Evolutionary conservation across 2,329 filamentous ascomycete genomes (phyloP), one percentile per base, ranked within the genome.

Genomic region (Colletotrichum camelliae): DNA sequence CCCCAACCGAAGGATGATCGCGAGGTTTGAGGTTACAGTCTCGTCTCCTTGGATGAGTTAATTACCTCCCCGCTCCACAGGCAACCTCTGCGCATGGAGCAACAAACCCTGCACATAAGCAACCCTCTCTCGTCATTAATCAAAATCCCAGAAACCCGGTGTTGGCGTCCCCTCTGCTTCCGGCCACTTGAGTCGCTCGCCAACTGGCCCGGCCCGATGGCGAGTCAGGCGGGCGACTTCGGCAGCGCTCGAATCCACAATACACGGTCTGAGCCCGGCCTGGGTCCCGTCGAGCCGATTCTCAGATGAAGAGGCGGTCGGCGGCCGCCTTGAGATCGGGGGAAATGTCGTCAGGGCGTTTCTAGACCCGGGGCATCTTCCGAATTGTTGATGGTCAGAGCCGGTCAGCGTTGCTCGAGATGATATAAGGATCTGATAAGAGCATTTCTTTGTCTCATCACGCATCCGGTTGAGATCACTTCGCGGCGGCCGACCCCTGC

Each of bases 201-300:
- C 48, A 43, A 43, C 64, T 62, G 24, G 27, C 27, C 55, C 57
- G 43, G 69, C 43, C 61, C 58, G 35, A 65, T 61, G 35, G 48
- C 70, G 70, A 76, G 74, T 74, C 70, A 74, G 70, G 64, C n/a
- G 31, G 55, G 55, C 62, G 55, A 58, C 39, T 65, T 75, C 65
- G 21, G 64, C 21, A 31, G 18, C 8, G 16, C 48, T 18, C 31
- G 9, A 37, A 37, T 57, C 24, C 67, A 39, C 67, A 58, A 48
- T 43, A 18, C 70, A 70, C 35, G 29, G 43, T 16, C 58, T 61
- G 9, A 61, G 58, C 31, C 58, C 29, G 24, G 13, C n/a, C 33
- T 35, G 58, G 57, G 27, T 31, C 43, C 33, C 39, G 29, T 37
- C 37, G 21, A 39, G 58, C 58, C 21, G 35, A 35, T 58, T 9